A percentile compares a stretch with the other conserved stretches of the same genome.
phyloP scores from a whole-genome alignment of 202 grass and related monocot species.

The Dendrocalamus latiflorus region DNA sequence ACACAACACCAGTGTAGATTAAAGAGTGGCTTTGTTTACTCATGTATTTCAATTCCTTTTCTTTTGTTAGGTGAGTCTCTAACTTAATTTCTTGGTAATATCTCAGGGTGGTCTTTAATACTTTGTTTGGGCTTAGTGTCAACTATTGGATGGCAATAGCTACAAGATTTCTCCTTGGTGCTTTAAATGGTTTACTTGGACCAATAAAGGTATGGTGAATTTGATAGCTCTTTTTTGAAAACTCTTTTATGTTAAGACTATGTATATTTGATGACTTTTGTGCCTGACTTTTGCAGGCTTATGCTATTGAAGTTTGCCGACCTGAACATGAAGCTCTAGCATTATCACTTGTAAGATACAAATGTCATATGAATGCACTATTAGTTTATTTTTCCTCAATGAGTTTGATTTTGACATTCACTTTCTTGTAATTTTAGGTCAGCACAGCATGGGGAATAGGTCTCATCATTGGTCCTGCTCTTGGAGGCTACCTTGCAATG shows the following conservation, averaged over 20 bases:
- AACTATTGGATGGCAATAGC: conserved; percentile 82
- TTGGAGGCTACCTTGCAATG: conserved; percentile 73
- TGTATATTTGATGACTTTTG: not conserved
- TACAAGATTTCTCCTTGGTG: conserved; percentile 65
- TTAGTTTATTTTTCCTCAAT: not conserved
- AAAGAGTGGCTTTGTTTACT: not conserved
- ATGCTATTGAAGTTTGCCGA: conserved; percentile 71
- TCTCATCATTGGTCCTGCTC: conserved; percentile 74
- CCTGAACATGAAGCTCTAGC: conserved; percentile 70
- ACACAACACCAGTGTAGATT: not conserved
- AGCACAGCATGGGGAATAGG: conserved; percentile 62
- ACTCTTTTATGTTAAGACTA: not conserved
- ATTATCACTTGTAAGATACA: conserved; percentile 54
- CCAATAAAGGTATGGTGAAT: conserved; percentile 57
- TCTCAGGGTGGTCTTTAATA: conserved; percentile 75
- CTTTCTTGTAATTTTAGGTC: conserved; percentile 44
- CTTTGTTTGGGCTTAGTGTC: conserved; percentile 71
- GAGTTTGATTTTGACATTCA: not conserved
- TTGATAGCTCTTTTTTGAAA: not conserved
- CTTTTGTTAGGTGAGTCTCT: not conserved
- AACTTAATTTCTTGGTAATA: conserved; percentile 2
- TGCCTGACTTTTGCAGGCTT: conserved; percentile 47
- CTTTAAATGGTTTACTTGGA: conserved; percentile 70
- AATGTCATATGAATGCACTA: not conserved
- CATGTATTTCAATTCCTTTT: not conserved